Conservation (phyloP, 192 early-diverging fungal genomes). For the Umbelopsis vinacea region DNA sequence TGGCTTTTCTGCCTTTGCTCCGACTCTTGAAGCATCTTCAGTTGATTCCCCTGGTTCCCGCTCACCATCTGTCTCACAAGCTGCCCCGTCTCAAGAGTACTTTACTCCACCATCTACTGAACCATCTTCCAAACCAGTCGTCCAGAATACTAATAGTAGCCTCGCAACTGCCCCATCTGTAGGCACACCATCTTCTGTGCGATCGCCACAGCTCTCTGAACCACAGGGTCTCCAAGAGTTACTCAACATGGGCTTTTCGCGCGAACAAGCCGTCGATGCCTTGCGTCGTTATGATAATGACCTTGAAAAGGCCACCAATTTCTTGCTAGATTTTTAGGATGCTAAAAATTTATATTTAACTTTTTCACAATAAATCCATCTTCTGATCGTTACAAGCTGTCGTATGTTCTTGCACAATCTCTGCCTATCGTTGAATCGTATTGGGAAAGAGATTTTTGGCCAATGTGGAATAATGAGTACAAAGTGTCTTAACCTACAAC, state of each 20-base stretch:
- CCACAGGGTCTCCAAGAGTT: constrained; percentile 41
- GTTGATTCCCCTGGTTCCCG: neutral
- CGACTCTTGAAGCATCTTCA: neutral
- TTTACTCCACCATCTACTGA: neutral
- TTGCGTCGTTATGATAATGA: constrained; percentile 79
- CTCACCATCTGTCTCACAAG: neutral
- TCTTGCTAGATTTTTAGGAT: constrained; percentile 63
- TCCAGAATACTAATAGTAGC: neutral
- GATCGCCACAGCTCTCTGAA: neutral
- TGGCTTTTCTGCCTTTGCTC: neutral
- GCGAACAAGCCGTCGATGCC: constrained; percentile 71
- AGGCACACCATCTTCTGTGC: neutral
- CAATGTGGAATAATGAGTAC: no score
- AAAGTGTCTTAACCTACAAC: no score
- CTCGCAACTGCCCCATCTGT: neutral
- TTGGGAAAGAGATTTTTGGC: no score
- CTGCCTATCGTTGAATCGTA: no score
- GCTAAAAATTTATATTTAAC: neutral
- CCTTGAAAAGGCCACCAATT: constrained; percentile 75
- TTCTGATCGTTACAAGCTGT: no score
- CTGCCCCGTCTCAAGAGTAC: neutral
- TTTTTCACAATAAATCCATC: neutral
- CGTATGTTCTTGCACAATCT: no score
- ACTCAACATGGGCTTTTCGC: constrained; percentile 76
- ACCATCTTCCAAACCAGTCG: neutral